Evolutionary conservation across 164 flowering plant genomes (phyloP).

Genomic region (Akebia trifoliata): DNA sequence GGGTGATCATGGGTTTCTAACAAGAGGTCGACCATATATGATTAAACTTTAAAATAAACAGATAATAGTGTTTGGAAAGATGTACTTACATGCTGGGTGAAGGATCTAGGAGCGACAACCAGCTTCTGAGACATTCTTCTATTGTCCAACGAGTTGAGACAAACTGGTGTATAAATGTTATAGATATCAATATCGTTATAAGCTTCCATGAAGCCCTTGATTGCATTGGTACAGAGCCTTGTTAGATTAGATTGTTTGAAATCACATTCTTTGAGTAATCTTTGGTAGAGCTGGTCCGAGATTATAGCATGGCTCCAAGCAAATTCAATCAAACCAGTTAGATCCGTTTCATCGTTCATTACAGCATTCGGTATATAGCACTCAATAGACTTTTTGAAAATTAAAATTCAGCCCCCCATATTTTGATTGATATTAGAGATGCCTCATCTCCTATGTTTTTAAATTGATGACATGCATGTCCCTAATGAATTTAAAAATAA

Average conservation of each 20-base stretch:
- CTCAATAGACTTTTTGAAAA: no score
- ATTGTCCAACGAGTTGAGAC: slow-evolving; percentile 16
- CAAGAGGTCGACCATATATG: no score
- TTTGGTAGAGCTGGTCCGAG: slow-evolving; percentile 44
- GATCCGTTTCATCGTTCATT: slow-evolving; percentile 50
- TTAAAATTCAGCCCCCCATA: no score
- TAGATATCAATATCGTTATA: slow-evolving; percentile 55
- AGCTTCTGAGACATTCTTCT: slow-evolving; percentile 13
- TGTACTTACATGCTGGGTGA: slow-evolving; percentile 31
- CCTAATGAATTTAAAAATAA: no score
- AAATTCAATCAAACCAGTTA: slow-evolving; percentile 43
- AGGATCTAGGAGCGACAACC: slow-evolving; percentile 23
- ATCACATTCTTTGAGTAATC: slow-evolving; percentile 35
- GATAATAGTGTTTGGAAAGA: not conserved
- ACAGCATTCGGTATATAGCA: slow-evolving; percentile 70
- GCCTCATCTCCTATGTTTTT: no score
- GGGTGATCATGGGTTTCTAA: no score
- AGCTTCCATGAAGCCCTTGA: slow-evolving; percentile 27
- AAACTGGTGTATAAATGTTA: slow-evolving; percentile 51
- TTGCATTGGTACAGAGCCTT: slow-evolving; percentile 9
- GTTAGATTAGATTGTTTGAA: slow-evolving; percentile 22
- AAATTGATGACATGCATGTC: no score
- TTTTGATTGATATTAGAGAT: no score
- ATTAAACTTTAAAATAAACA: no score
- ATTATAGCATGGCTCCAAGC: slow-evolving; percentile 71